Evolutionary conservation across 2,329 filamentous ascomycete genomes (phyloP), one percentile per base, ranked within the genome.

Genomic region (Lasiodiplodia theobromae): DNA sequence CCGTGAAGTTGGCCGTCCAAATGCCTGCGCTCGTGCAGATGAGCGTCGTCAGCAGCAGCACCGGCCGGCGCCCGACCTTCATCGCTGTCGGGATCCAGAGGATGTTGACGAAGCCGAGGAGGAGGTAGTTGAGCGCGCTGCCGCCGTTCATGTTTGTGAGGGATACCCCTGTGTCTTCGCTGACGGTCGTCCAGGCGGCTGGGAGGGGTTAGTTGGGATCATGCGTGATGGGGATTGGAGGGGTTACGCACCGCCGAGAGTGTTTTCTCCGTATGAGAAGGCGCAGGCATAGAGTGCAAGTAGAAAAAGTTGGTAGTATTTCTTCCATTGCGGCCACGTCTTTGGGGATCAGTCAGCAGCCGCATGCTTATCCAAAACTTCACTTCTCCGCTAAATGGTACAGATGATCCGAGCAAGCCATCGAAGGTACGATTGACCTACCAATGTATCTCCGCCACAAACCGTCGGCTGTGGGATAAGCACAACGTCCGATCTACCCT

Each of bases 121-220:
- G 74, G 2, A 82, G 75, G 63, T 82, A 82, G 64, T 81, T 81
- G 8, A 82, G 70, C 1, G 80, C 80, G 34, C 77, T 78, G 38
- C 79, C 79, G 7, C 79, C 79, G 67, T 81, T 81, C 77, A 82
- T 79, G 68, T 82, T 77, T n/a, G 73, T 76, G 28, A 82, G 67
- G 1, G 73, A 76, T 21, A 82, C 79, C 11, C 76, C 75, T 0
- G 79, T 81, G 7, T 82, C 78, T 2, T 76, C 71, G 10, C 78
- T 77, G n/a, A 82, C 78, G 12, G 77, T 77, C 0, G 79, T 81
- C 80, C 80, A 82, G 54, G 79, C 78, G 18, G 80, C 79, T 69
- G 40, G 28, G 14, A 25, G 21, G 12, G 8, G 38, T 66, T 7
- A 57, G 28, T 31, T 58, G 21, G 67, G 4, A 14, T 21, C 38